Base-by-base conservation (phyloP, 2,329 filamentous ascomycete species). In the Phialemonium atrogriseum region DNA sequence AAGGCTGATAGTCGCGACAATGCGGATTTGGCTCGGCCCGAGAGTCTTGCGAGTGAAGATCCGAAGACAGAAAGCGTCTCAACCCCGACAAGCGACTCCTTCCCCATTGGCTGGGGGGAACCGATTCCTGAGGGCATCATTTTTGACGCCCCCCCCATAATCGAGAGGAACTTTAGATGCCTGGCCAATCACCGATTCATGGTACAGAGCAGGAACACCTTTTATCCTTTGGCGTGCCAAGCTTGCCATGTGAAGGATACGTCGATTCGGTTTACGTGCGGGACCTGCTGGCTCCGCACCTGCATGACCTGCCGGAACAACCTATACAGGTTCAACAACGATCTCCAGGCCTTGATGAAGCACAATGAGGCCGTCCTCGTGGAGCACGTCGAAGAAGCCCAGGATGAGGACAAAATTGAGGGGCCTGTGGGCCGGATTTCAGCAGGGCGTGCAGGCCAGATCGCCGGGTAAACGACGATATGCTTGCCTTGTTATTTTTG, bases 151-250 rank as follows among this genome's bases (percentile, higher is more conserved):
- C 49, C 49, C 7, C 58, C 65, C 2, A 49, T 73, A n/a, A 35
- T 37, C 24, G 37, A 38, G 22, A 56, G 52, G 30, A 56, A 66
- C 27, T 60, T 60, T 40, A 43, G 52, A 35, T 77, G 72, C 49
- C 59, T 66, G 35, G 60, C 62, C 24, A 47, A 49, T 4, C 72
- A 77, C 46, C 48, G 47, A 27, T 57, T 51, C 27, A 69, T 75
- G 64, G 57, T 64, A 33, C 51, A 59, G 22, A 60, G 62, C 32
- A 52, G 54, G 37, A 75, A 76, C 48, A 50, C 46, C 27, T 48
- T 61, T 43, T 68, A 73, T 44, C 59, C 70, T 2, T 55, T 75
- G 13, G 58, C 66, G 9, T 77, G 72, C 47, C 66, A 72, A 49
- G 59, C 64, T 4, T 77, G 72, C 49, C 58, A 43, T 17, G 31